Base-by-base conservation (phyloP, 768 basidiomycete species). In the Hydnum rufescens region DNA sequence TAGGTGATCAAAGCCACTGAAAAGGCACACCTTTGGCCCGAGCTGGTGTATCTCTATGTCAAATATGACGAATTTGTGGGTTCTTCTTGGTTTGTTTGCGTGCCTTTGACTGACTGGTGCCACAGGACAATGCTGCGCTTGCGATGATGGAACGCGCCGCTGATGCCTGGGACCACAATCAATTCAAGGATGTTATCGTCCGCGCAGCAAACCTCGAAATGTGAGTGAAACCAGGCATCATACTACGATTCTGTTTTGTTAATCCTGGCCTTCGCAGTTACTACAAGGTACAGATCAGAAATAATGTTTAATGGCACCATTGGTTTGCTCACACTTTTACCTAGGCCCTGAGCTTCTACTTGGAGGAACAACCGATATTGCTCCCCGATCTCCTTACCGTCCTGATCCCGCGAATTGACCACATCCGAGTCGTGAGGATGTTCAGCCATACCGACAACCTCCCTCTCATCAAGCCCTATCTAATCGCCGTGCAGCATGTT, bases 91-190 rank as follows among this genome's bases (percentile, higher is more conserved):
- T n/a, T n/a, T n/a, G n/a, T n/a, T n/a, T n/a, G n/a, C n/a, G n/a
- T n/a, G n/a, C n/a, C n/a, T n/a, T n/a, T n/a, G n/a, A n/a, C n/a
- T n/a, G n/a, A n/a, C n/a, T 16, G 16, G 18, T 36, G 13, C 32
- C 32, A 4, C 49, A 88, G 78, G 95, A 97, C 64, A 97, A 99
- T 61, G 93, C 95, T 30, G 87, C 93, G 32, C 71, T 97, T 58
- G 88, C 90, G 3, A 99, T 97, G 92, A 96, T 97, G 64, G 95
- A 99, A 65, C 82, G 92, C 19, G 86, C 95, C 1, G 76, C 87
- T n/a, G 89, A 95, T 65, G 89, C 90, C 48, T 99, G 92, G 92
- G 95, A 99, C 53, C 95, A 99, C 69, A 92, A 88, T 61, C 93
- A 96, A 65, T 99, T 99, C 80, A 97, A 97, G 74, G 95, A 97